Evolutionary conservation across 1,284 basidiomycete species (phyloP).

Genomic region (Moniliophthora roreri): DNA sequence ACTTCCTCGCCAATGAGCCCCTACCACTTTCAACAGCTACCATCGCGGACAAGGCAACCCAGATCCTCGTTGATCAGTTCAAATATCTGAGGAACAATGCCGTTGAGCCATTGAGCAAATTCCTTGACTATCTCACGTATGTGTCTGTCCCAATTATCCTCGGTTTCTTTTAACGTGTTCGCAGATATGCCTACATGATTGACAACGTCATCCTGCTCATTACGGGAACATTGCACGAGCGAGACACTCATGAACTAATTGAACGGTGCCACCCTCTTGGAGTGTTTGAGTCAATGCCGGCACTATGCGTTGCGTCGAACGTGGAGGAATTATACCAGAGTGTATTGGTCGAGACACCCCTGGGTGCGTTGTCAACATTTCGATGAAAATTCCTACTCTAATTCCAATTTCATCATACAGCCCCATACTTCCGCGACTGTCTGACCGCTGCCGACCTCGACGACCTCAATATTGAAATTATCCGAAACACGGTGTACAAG

Average conservation of each 20-base stretch:
- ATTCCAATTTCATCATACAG: slow-evolving; percentile 40
- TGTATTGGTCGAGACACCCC: slow-evolving; percentile 95
- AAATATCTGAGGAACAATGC: slow-evolving; percentile 93
- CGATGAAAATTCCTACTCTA: slow-evolving; percentile 8
- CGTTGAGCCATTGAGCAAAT: slow-evolving; percentile 87
- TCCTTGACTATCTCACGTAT: slow-evolving; percentile 98
- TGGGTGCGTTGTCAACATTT: slow-evolving; percentile 59
- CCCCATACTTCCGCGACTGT: slow-evolving; percentile 97
- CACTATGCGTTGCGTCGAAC: slow-evolving; percentile 97
- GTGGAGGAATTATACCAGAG: slow-evolving; percentile 99
- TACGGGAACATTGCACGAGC: slow-evolving; percentile 95
- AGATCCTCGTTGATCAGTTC: slow-evolving; percentile 96
- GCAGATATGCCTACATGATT: slow-evolving; percentile 98
- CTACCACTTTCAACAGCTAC: slow-evolving; percentile 94
- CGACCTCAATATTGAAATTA: slow-evolving; percentile 99
- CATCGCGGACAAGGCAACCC: slow-evolving; percentile 94
- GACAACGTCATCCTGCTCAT: slow-evolving; percentile 99
- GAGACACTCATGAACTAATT: slow-evolving; percentile 96
- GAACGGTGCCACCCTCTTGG: slow-evolving; percentile 98
- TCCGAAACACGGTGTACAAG: slow-evolving; percentile 99
- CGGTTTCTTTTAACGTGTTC: slow-evolving; percentile 6
- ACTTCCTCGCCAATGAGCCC: slow-evolving; percentile 96
- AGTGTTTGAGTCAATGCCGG: slow-evolving; percentile 98
- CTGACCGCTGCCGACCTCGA: slow-evolving; percentile 95
- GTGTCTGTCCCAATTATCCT: slow-evolving; percentile 27